Percentiles rank a stretch among this genome's conserved stretches.
Conservation (phyloP, 345 rosid genomes). For the Lenwebbia sp. region DNA sequence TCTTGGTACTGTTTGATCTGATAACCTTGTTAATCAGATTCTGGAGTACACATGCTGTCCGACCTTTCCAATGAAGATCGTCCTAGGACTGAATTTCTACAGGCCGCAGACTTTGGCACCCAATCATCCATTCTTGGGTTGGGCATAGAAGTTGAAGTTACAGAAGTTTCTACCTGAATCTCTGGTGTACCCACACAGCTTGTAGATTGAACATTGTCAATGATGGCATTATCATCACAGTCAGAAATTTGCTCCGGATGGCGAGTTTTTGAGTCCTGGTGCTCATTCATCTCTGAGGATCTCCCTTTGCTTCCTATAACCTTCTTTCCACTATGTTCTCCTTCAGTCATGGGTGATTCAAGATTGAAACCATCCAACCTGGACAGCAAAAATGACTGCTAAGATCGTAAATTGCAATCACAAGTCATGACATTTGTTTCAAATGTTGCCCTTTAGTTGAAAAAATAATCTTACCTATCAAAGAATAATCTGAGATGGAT, state of each 20-base stretch:
- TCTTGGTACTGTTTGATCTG: neutral
- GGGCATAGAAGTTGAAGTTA: no score
- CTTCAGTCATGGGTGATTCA: no score
- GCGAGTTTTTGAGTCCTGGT: conserved; percentile 13
- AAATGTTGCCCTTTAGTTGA: neutral
- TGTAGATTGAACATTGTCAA: no score
- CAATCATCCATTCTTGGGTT: neutral
- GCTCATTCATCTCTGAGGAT: conserved; percentile 19
- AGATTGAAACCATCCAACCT: no score
- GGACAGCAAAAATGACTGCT: neutral
- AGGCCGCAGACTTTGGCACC: neutral
- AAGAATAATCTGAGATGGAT: neutral
- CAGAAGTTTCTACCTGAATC: no score
- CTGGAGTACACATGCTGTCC: no score
- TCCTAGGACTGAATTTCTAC: neutral
- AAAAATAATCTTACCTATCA: neutral
- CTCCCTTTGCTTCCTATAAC: conserved; percentile 14
- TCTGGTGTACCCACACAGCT: no score
- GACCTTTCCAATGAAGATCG: no score
- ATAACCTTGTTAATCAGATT: no score
- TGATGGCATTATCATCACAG: conserved; percentile 7
- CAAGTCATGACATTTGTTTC: neutral
- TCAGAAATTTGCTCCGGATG: conserved; percentile 2
- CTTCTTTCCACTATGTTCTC: conserved; percentile 21
- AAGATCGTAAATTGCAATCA: neutral